These are phyloP conservation scores for Periconia sp. DNA, from an alignment of 2,329 filamentous ascomycete species.

Conservation along the genomic window DNA sequence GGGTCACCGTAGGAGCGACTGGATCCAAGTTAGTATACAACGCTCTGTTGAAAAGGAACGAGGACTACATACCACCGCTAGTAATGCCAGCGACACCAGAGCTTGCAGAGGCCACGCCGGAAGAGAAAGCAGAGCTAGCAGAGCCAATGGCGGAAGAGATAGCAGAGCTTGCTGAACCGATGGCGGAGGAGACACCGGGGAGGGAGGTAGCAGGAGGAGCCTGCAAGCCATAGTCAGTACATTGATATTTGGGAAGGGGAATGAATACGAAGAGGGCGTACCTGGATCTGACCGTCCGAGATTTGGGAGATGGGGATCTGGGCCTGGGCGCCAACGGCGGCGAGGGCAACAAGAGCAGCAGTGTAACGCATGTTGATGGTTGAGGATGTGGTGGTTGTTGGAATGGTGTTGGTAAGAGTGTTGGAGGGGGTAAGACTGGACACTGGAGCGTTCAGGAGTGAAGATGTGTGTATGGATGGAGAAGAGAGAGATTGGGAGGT, in stretches of 20 bases:
- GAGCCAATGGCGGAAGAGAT: conserved; percentile 12
- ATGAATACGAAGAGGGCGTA: neutral
- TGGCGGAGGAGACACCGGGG: conserved; percentile 5
- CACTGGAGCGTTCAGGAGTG: too few relatives aligned
- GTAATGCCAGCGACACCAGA: conserved; percentile 4
- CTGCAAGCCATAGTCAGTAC: neutral
- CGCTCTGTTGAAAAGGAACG: conserved; percentile 12
- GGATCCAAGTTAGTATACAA: neutral
- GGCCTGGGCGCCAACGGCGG: conserved; percentile 29
- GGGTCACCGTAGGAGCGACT: neutral
- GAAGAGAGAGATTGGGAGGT: neutral
- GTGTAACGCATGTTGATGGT: conserved; percentile 36
- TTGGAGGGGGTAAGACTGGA: neutral
- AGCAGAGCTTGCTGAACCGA: conserved; percentile 4
- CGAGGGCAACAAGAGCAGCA: conserved; percentile 29
- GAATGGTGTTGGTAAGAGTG: conserved; percentile 4
- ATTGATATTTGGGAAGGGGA: neutral
- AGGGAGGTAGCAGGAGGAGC: conserved; percentile 22
- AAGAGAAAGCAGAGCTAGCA: neutral
- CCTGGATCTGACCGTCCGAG: conserved; percentile 43
- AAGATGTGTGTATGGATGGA: neutral
- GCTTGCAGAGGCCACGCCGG: conserved; percentile 9
- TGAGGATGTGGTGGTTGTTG: conserved; percentile 5
- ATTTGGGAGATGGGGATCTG: conserved; percentile 42
- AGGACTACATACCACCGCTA: neutral